Evolutionary conservation across 2,329 filamentous ascomycete species (phyloP).

Genomic region (Ampelomyces quisqualis): DNA sequence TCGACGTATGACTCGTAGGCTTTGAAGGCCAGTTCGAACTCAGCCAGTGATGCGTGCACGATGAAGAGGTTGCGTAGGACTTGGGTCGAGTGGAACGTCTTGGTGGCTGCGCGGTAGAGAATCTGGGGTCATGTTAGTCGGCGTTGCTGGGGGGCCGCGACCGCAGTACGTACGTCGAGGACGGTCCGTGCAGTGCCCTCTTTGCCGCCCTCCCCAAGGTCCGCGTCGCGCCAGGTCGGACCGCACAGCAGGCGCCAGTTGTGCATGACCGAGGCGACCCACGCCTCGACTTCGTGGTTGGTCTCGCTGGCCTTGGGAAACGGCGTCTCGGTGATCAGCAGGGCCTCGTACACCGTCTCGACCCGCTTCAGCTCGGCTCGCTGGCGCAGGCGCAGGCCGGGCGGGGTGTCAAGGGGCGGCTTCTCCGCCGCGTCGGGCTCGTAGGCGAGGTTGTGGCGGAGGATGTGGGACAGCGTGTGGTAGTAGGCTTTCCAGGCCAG

Average conservation of each 20-base stretch:
- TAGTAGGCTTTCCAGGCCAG: slow-evolving; percentile 87
- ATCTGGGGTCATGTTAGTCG: slow-evolving; percentile 53
- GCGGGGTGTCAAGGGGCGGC: slow-evolving; percentile 21
- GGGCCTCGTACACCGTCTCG: slow-evolving; percentile 74
- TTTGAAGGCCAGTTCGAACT: slow-evolving; percentile 89
- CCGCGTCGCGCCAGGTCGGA: slow-evolving; percentile 74
- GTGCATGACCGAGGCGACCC: slow-evolving; percentile 73
- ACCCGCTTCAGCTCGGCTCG: slow-evolving; percentile 75
- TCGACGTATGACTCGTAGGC: slow-evolving; percentile 91
- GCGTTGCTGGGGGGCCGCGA: neutral
- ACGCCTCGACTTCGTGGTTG: slow-evolving; percentile 77
- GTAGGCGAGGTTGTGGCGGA: slow-evolving; percentile 66
- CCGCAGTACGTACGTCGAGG: slow-evolving; percentile 59
- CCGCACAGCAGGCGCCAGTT: slow-evolving; percentile 87
- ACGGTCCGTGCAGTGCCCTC: slow-evolving; percentile 72
- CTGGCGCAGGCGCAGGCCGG: slow-evolving; percentile 51
- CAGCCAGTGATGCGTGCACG: slow-evolving; percentile 81
- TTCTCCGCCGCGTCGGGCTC: slow-evolving; percentile 45
- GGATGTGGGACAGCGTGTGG: slow-evolving; percentile 70
- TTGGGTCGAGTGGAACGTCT: slow-evolving; percentile 91
- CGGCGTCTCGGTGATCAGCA: slow-evolving; percentile 73
- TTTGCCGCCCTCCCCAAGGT: slow-evolving; percentile 79
- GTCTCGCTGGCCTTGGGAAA: slow-evolving; percentile 83
- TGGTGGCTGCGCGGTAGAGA: slow-evolving; percentile 85
- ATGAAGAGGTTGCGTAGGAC: slow-evolving; percentile 84